Evolutionary conservation across 176 grass and related monocot species (phyloP).

Genomic region (Ananas comosus): DNA sequence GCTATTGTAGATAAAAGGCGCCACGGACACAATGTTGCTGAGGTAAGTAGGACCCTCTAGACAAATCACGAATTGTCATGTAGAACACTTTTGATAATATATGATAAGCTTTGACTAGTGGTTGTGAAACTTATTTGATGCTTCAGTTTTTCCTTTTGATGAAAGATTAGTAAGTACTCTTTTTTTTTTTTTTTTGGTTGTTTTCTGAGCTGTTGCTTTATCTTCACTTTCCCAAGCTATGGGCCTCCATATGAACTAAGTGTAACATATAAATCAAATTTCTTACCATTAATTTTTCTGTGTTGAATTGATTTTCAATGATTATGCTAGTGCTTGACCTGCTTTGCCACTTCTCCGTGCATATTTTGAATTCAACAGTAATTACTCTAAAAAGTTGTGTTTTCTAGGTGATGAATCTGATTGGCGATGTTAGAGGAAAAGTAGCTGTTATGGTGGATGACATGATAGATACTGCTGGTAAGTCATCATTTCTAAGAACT

Average conservation of each 20-base stretch:
- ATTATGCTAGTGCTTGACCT: slow-evolving; percentile 4
- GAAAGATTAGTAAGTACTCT: too few relatives aligned
- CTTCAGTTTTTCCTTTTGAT: too few relatives aligned
- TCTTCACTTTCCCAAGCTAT: too few relatives aligned
- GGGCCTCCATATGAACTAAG: too few relatives aligned
- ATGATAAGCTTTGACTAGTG: neutral
- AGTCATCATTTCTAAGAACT: slow-evolving; percentile 11
- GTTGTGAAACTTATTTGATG: neutral
- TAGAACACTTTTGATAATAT: neutral
- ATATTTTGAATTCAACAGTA: too few relatives aligned
- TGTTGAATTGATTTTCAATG: neutral
- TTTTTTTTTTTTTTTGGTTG: too few relatives aligned
- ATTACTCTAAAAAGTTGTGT: slow-evolving; percentile 13
- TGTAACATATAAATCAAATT: too few relatives aligned
- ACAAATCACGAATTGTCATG: slow-evolving; percentile 2
- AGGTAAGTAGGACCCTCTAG: slow-evolving; percentile 43
- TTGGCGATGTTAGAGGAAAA: slow-evolving; percentile 98
- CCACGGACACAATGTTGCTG: slow-evolving; percentile 86
- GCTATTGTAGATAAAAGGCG: slow-evolving; percentile 99
- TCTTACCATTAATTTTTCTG: too few relatives aligned
- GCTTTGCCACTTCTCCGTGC: slow-evolving; percentile 2
- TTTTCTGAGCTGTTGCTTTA: too few relatives aligned
- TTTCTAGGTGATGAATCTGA: slow-evolving; percentile 97
- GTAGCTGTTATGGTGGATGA: slow-evolving; percentile 99
- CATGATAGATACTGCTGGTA: slow-evolving; percentile 99